These are phyloP conservation scores for Termitomyces sp. DNA, from an alignment of 768 basidiomycete species.

Conservation along the genomic window DNA sequence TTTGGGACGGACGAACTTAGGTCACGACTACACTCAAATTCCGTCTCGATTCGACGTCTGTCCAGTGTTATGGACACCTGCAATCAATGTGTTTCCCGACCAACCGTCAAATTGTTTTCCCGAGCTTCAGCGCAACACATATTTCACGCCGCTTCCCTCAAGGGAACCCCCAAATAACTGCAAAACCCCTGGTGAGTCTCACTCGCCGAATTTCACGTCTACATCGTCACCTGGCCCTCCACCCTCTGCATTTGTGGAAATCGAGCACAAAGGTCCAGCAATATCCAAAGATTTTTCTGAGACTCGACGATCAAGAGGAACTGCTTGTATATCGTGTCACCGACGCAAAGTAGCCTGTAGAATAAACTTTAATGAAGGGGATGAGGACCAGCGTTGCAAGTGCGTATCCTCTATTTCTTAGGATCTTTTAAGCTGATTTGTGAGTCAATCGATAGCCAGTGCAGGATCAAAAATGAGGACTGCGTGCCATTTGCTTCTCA, in stretches of 20 bases:
- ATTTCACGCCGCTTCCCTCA: no score
- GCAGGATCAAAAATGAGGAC: background rate
- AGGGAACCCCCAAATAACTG: background rate
- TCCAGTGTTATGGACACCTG: background rate
- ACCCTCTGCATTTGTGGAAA: background rate
- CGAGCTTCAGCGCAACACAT: background rate
- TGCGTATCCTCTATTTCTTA: background rate
- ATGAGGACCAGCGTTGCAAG: slow-evolving; percentile 2
- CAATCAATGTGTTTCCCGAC: background rate
- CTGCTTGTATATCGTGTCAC: slow-evolving; percentile 3
- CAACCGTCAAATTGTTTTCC: background rate
- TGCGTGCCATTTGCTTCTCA: background rate
- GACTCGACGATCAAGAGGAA: background rate
- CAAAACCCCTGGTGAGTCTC: background rate
- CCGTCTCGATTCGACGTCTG: background rate
- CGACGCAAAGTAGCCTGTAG: slow-evolving; percentile 6
- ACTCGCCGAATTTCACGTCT: background rate
- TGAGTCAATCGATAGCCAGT: background rate
- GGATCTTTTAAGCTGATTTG: background rate
- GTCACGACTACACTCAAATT: background rate
- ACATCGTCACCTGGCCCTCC: background rate
- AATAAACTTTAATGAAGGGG: background rate
- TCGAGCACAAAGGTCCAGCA: background rate
- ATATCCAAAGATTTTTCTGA: background rate
- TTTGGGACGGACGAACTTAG: background rate